Base-by-base conservation (phyloP, 345 rosid species). In the Acer negundo region DNA sequence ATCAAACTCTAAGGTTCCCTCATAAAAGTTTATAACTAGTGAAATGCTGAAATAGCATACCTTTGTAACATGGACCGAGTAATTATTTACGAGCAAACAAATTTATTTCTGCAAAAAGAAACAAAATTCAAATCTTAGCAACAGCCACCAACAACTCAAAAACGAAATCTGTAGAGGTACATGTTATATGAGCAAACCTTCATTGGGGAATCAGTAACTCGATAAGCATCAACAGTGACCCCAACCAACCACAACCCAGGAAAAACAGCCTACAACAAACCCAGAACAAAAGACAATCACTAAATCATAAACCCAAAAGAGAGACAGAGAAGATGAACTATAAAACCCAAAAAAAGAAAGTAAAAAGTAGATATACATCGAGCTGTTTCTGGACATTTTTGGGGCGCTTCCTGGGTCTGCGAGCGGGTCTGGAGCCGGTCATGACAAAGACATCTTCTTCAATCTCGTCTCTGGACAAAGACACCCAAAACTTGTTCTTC, bases 231-330 rank as follows among this genome's bases (percentile, higher is more conserved):
- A 16, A 90, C 94, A 4, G 95, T 87, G 67, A 84, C 69, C 0
- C 98, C 99, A 24, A 88, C 97, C 84, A 96, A 80, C 92, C 97
- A 91, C 78, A 89, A 71, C 7, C 99, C 99, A 62, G 99, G 99
- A 56, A 87, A 94, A 65, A 86, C 76, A 77, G 35, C 83, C 99
- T 95, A 72, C 77, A 65, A 71, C 66, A n/a, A 66, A 55, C 13
- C 72, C n/a, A 62, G 17, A 31, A 31, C 35, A 31, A 51, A 44
- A 63, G 69, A 44, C 1, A 23, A 70, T 16, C 53, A 31, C 46
- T 7, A 20, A 11, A 58, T 44, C 23, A 67, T 12, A 7, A 5
- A 75, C 3, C 28, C 16, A 24, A 15, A 19, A 47, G 10, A 22
- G 9, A 24, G 2, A 17, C 6, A 51, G 35, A 24, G n/a, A 20